Percentiles rank a stretch among this genome's conserved stretches.
phyloP scores from a whole-genome alignment of 129 eudicot species.

The Erigeron canadensis region DNA sequence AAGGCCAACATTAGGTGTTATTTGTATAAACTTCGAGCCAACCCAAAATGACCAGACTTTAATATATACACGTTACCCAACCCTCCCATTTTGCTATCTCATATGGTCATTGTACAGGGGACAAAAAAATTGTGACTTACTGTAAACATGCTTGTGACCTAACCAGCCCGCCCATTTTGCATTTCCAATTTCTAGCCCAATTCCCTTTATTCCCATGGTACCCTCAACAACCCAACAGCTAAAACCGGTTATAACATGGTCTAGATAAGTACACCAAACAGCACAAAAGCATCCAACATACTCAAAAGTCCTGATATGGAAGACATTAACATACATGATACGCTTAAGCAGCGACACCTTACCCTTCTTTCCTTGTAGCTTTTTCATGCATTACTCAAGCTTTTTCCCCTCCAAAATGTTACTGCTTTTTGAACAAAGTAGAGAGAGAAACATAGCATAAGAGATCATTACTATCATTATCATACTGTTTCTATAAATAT shows the following conservation, averaged over 20 bases:
- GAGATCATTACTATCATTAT: not conserved
- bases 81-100: no score
- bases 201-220: no score
- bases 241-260: not conserved
- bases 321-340: not conserved
- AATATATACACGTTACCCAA: no score
- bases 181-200: no score
- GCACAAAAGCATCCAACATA: constrained; percentile 8
- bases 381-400: constrained; percentile 23
- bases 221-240: not conserved
- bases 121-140: no score
- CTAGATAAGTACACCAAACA: not conserved
- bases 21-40: no score
- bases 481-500: no score
- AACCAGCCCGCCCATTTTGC: no score
- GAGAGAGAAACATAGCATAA: not conserved
- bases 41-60: no score
- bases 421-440: constrained; percentile 1
- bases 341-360: constrained; percentile 17
- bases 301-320: not conserved
- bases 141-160: no score
- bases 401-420: constrained; percentile 24
- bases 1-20: no score
- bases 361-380: constrained; percentile 26
- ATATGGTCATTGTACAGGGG: no score